Conservation (phyloP, 2,329 filamentous ascomycete genomes). For the Dactylonectria estremocensis region DNA sequence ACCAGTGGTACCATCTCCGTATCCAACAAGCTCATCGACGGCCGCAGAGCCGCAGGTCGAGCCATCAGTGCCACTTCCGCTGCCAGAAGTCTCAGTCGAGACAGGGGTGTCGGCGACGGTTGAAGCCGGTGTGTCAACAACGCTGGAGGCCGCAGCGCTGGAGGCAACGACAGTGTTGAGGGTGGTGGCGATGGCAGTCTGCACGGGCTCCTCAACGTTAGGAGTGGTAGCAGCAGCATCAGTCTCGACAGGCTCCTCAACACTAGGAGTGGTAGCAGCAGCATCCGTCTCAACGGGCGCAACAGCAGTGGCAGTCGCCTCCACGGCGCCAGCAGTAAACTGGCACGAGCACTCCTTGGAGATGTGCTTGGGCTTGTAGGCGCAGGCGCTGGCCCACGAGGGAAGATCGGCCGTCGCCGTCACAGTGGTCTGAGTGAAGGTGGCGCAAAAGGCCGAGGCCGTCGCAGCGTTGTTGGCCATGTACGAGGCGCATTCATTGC, state of each 20-base stretch:
- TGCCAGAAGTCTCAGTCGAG: conserved; percentile 17
- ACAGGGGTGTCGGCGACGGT: conserved; percentile 8
- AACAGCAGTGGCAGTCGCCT: conserved; percentile 13
- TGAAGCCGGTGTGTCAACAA: conserved; percentile 14
- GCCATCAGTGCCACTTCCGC: conserved; percentile 21
- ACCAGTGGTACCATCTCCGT: conserved; percentile 60
- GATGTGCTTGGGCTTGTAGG: conserved; percentile 48
- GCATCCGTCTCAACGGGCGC: background rate
- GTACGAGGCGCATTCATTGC: conserved; percentile 42
- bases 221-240: conserved; percentile 10
- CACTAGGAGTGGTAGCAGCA: background rate
- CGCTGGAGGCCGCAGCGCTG: conserved; percentile 7
- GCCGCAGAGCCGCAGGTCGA: conserved; percentile 38
- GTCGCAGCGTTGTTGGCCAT: conserved; percentile 36
- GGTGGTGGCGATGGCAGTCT: conserved; percentile 28
- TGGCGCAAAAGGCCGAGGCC: conserved; percentile 37
- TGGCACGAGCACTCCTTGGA: conserved; percentile 53
- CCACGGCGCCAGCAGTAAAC: conserved; percentile 38
- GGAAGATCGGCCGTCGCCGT: conserved; percentile 49
- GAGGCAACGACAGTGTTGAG: conserved; percentile 37
- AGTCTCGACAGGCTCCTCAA: conserved; percentile 8
- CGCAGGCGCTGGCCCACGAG: conserved; percentile 50
- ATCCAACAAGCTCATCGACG: conserved; percentile 44
- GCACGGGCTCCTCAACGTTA: conserved; percentile 16
- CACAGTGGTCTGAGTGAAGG: conserved; percentile 33